Evolutionary conservation across 202 grass and related monocot species (phyloP), one percentile per base, ranked within the genome.

Genomic region (Carex arenaria): DNA sequence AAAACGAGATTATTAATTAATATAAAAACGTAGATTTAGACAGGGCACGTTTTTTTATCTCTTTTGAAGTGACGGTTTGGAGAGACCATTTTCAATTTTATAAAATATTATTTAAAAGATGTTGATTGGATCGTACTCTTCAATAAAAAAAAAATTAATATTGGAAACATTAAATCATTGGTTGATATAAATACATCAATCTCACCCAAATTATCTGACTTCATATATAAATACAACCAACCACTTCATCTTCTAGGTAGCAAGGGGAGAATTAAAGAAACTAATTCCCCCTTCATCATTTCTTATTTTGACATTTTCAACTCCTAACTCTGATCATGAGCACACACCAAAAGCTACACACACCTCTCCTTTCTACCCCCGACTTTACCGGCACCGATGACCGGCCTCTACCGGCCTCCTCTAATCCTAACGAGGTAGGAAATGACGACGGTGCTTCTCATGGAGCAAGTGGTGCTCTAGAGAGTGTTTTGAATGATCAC

Each of bases 401-500:
- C 15, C 13, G 23, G 51, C 7, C 23, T 31, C 13, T 76, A 5
- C 72, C 23, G 14, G 15, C 72, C 13, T 55, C 72, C 0, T 56
- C 18, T 52, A 56, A 76, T 34, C 72, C 72, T 18, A 1, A 7
- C 0, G 28, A 7, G 14, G 6, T 7, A 32, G 26, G 7, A 34
- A 57, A 76, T 57, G 72, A 1, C 72, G 8, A 6, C 11, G 34
- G 15, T 52, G 22, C n/a, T 7, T 11, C 38, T 0, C 67, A 85
- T 51, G 88, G 34, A 76, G 84, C 12, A 28, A 83, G 82, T 76
- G 47, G 36, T 51, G 17, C 36, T 36, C 87, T 96, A 69, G 93
- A 96, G 85, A 85, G 85, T 70, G 84, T 93, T 77, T 89, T 96
- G 11, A 28, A 52, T 8, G 89, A 96, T 67, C 12, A 0, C 10